phyloP scores from a whole-genome alignment of 805 yeast genomes.

The Kluyveromyces lactis region DNA sequence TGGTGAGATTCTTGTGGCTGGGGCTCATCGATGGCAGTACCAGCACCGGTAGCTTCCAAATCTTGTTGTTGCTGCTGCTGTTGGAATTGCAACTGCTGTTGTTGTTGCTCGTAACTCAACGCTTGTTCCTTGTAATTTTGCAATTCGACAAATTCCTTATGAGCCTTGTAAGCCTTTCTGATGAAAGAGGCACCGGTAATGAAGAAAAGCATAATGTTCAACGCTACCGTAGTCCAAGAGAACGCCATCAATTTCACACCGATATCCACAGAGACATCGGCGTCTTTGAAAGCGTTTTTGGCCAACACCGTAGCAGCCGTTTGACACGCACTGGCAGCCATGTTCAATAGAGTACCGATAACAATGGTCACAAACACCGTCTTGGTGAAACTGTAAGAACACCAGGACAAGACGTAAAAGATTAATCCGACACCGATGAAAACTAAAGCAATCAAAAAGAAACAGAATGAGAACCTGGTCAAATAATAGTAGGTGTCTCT shows the following conservation, averaged over 20 bases:
- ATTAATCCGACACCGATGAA: slow-evolving; percentile 58
- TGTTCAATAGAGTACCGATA: slow-evolving; percentile 44
- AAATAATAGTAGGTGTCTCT: slow-evolving; percentile 55
- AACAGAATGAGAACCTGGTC: slow-evolving; percentile 58
- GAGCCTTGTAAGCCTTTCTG: slow-evolving; percentile 16
- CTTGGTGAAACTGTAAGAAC: slow-evolving; percentile 47
- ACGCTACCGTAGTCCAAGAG: slow-evolving; percentile 62
- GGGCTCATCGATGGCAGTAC: slow-evolving; percentile 7
- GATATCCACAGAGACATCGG: slow-evolving; percentile 36
- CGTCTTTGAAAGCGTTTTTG: slow-evolving; percentile 52
- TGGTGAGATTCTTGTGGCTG: slow-evolving; percentile 22
- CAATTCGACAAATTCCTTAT: slow-evolving; percentile 13
- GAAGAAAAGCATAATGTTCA: slow-evolving; percentile 12
- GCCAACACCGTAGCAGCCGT: slow-evolving; percentile 78
- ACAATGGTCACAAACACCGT: slow-evolving; percentile 44
- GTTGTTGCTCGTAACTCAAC: slow-evolving; percentile 12
- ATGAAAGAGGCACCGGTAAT: slow-evolving; percentile 15
- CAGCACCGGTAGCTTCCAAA: slow-evolving; percentile 5
- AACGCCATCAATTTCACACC: slow-evolving; percentile 55
- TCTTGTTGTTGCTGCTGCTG: slow-evolving; percentile 2
- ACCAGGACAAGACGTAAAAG: slow-evolving; percentile 45
- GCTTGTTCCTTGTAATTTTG: slow-evolving; percentile 14
- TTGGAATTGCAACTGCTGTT: slow-evolving; percentile 6
- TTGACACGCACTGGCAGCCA: slow-evolving; percentile 59
- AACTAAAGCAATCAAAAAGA: slow-evolving; percentile 49